Evolutionary conservation across 78 protist genomes (phyloP).

Genomic region (Dictyostelium intermedium): DNA sequence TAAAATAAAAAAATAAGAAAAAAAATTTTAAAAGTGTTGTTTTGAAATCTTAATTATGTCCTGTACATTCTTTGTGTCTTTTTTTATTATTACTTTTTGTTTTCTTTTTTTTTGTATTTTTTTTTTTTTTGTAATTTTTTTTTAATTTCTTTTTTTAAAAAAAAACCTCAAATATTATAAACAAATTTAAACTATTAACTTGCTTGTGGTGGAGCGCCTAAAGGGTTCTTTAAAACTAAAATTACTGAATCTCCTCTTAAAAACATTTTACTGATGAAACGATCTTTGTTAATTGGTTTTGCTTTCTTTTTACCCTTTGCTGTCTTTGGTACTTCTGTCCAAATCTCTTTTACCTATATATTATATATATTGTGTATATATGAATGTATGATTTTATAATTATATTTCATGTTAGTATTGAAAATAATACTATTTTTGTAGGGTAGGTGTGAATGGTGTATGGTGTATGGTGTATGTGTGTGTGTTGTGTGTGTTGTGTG

Average conservation of each 20-base stretch:
- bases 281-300: constrained; percentile 95
- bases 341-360: constrained; percentile 91
- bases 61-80: neutral
- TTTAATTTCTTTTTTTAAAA: neutral
- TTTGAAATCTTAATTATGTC: neutral
- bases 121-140: no score
- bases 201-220: constrained; percentile 55
- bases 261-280: constrained; percentile 98
- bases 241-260: constrained; percentile 99
- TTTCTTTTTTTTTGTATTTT: neutral
- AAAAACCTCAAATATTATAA: neutral
- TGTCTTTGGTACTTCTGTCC: constrained; percentile 96
- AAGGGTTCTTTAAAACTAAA: constrained; percentile 95
- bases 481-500: no score
- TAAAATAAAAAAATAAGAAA: neutral
- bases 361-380: no score
- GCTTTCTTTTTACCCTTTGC: constrained; percentile 92
- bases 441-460: no score
- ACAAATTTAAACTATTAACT: neutral
- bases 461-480: no score
- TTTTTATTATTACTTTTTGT: neutral
- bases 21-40: neutral
- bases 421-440: no score
- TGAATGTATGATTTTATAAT: neutral
- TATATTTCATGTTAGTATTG: no score